Conservation (phyloP, 2,329 filamentous ascomycete species). For the Pseudocercospora macadamiae region DNA sequence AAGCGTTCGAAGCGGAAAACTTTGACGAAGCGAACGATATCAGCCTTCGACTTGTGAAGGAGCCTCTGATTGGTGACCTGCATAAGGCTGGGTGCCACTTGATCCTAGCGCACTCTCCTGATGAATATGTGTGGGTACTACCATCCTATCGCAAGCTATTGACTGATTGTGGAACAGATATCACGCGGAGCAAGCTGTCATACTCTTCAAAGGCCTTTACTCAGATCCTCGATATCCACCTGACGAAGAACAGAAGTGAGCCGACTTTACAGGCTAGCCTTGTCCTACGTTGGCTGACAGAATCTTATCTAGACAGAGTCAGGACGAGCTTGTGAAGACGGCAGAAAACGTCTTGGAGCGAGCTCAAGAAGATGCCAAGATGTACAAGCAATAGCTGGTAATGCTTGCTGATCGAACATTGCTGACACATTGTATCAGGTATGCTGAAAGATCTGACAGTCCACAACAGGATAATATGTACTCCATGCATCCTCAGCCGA, state of each 20-base stretch:
- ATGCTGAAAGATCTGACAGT: conserved; percentile 7
- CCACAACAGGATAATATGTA: neutral
- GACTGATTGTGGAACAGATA: neutral
- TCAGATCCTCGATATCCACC: conserved; percentile 15
- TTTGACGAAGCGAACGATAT: conserved; percentile 21
- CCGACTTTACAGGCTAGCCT: neutral
- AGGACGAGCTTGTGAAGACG: conserved; percentile 13
- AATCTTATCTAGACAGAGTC: neutral
- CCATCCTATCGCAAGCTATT: neutral
- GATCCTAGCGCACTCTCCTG: conserved; percentile 20
- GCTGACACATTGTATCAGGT: neutral
- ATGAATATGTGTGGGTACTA: conserved; percentile 20
- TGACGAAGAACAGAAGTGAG: conserved; percentile 15
- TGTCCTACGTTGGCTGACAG: neutral
- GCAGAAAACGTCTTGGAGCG: conserved; percentile 14
- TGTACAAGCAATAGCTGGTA: conserved; percentile 9
- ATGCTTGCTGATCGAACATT: neutral
- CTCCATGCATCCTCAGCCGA: neutral
- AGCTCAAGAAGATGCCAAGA: conserved; percentile 14
- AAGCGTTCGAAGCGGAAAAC: conserved; percentile 16
- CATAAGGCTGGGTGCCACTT: conserved; percentile 22
- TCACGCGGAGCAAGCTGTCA: conserved; percentile 19
- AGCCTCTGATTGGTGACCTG: conserved; percentile 16
- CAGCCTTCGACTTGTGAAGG: conserved; percentile 12
- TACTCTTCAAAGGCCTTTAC: conserved; percentile 15